Percentiles rank a stretch among this genome's conserved stretches.
Conservation (phyloP, 108 stramenopile species). For the Tribonema minus region DNA sequence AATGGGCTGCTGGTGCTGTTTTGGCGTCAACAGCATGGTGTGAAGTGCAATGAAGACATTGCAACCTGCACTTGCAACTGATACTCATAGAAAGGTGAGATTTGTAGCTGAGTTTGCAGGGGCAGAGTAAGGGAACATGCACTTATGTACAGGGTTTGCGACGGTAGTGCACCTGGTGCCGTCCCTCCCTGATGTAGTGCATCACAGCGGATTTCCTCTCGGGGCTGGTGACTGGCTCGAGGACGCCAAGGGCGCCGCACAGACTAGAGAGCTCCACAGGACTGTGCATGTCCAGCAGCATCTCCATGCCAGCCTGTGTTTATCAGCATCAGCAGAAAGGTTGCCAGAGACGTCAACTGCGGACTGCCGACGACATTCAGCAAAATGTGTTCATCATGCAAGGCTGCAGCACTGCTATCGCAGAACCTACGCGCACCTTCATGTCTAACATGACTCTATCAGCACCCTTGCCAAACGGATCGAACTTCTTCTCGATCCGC, state of each 20-base stretch:
- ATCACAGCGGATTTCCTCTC: constrained; percentile 11
- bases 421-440: too few species aligned
- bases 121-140: too few species aligned
- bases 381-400: background rate
- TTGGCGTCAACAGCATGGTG: too few species aligned
- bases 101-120: too few species aligned
- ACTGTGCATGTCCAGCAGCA: constrained; percentile 36
- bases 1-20: too few species aligned
- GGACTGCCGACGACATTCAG: too few species aligned
- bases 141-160: too few species aligned
- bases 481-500: background rate
- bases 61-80: too few species aligned
- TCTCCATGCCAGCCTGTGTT: constrained; percentile 39
- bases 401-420: too few species aligned
- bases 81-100: too few species aligned
- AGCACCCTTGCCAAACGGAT: background rate
- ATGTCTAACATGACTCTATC: background rate
- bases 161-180: background rate
- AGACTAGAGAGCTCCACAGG: constrained; percentile 29
- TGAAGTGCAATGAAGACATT: too few species aligned
- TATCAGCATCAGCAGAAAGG: background rate
- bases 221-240: background rate
- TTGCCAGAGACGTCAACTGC: too few species aligned
- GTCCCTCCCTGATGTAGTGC: constrained; percentile 19
- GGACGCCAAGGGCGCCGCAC: constrained; percentile 29